Base-by-base conservation (phyloP, 768 basidiomycete genomes). In the Tulasnella sp. region DNA sequence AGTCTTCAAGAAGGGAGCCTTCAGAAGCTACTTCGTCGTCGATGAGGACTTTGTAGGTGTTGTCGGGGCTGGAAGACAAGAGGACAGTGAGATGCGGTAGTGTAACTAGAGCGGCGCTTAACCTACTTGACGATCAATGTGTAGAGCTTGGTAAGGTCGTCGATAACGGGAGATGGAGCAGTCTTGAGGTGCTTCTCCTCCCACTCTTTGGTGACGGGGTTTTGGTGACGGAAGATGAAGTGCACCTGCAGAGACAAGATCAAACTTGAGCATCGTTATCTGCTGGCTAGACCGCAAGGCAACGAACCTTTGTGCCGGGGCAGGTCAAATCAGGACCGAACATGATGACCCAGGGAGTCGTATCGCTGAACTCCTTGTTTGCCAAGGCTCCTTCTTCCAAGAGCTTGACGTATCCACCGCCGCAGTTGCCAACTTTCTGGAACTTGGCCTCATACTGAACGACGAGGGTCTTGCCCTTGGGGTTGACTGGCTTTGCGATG, bases 401-500 rank as follows among this genome's bases (percentile, higher is more conserved):
- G 80, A 99, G 92, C 87, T 99, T 99, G 88, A 99, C 88, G 88
- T 99, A 99, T 54, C 98, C 98, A 88, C 98, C 98, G 86, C 98
- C 98, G 84, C 98, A 99, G 87, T 98, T 98, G 74, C 98, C 95
- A 64, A 97, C 97, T 87, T 98, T 96, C 89, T 99, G 97, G 86
- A 98, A 96, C 88, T 99, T 97, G 88, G 98, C 98, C 86, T 99
- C 98, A 84, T 99, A 99, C 85, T 98, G 96, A 28, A 99, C 93
- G 83, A 99, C 96, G 72, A 99, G 89, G 69, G 97, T 94, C 87
- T 97, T 90, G 80, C 90, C 87, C 83, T 89, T 90, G 88, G 97
- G 95, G 89, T 93, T 92, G 84, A 98, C 88, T 77, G 95, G 90
- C 80, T 89, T 85, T 20, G 87, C 83, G 87, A 99, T 96, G 18